Conservation (phyloP, 2,329 filamentous ascomycete genomes). For the Pseudogymnoascus sp. region DNA sequence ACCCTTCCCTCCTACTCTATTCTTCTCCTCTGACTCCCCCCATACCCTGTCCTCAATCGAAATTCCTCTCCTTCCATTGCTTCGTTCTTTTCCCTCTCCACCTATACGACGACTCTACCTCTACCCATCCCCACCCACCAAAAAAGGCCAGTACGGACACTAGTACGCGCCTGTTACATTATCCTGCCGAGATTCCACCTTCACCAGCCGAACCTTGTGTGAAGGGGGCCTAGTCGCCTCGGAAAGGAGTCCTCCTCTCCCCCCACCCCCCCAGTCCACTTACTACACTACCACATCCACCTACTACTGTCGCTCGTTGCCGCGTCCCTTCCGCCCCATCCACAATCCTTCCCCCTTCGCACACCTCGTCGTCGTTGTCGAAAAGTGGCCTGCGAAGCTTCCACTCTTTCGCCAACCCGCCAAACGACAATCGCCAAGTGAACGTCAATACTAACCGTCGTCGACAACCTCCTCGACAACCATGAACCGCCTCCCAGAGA, state of each 20-base stretch:
- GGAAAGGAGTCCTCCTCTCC: background rate
- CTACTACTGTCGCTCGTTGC: background rate
- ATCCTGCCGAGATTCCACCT: background rate
- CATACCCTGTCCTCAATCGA: too few relatives aligned
- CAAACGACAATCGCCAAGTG: background rate
- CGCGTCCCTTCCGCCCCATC: conserved; percentile 1
- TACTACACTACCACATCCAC: too few relatives aligned
- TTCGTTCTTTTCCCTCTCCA: background rate
- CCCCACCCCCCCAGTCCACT: too few relatives aligned
- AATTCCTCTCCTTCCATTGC: background rate
- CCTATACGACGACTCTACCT: background rate
- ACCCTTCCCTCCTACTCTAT: background rate
- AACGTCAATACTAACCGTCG: background rate
- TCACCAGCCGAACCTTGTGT: background rate
- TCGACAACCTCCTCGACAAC: background rate
- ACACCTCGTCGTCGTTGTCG: background rate
- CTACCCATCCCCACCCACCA: background rate
- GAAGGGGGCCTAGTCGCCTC: background rate
- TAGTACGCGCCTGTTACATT: background rate
- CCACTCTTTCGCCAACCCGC: too few relatives aligned
- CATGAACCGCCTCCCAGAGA: background rate
- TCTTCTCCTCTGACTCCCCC: background rate
- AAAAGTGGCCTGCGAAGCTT: background rate
- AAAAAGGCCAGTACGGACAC: background rate
- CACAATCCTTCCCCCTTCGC: background rate